Evolutionary conservation across 345 rosid species (phyloP), one percentile per base, ranked within the genome.

Genomic region (thale cress (Arabidopsis thaliana)): DNA sequence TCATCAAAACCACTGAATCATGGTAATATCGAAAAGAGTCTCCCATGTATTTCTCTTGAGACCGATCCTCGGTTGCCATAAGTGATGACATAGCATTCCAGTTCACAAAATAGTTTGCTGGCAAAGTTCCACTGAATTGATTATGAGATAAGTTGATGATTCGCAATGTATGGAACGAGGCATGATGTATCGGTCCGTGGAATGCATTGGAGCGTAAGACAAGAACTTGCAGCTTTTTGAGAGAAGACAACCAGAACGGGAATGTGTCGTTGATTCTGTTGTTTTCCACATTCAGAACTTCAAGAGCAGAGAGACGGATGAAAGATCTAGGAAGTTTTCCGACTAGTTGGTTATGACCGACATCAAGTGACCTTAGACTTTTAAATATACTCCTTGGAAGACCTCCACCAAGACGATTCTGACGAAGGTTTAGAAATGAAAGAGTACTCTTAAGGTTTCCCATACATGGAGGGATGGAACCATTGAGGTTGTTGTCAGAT

Each of bases 341-440:
- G 4, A 6, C 24, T 14, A 83, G 57, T 0, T 37, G 42, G 61
- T 83, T 83, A 12, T 41, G 56, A 40, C 71, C 41, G 1, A 81
- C 52, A 23, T 78, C 69, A 13, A 84, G 25, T 1, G 73, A 72
- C 12, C 55, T 9, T 33, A 62, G 22, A 20, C 71, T 80, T 20
- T 28, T 11, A 80, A 60, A 49, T 59, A 9, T 14, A 56, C 7
- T 32, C 38, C 32, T 32, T 56, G 60, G 60, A 56, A 56, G 40
- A 56, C 60, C 40, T 38, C 80, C 56, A 4, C 3, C 2, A 0
- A 0, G 10, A 30, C 65, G 56, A 8, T 32, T 46, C 5, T 59
- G 10, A 55, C 28, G 9, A 8, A 66, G 74, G 37, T 60, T 60
- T 49, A 34, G 60, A 56, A 14, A 32, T 3, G 38, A 56, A 14